Percentiles rank a stretch among this genome's conserved stretches.
phyloP scores from a whole-genome alignment of 2,329 filamentous ascomycete genomes.

The Cadophora luteo-olivacea region DNA sequence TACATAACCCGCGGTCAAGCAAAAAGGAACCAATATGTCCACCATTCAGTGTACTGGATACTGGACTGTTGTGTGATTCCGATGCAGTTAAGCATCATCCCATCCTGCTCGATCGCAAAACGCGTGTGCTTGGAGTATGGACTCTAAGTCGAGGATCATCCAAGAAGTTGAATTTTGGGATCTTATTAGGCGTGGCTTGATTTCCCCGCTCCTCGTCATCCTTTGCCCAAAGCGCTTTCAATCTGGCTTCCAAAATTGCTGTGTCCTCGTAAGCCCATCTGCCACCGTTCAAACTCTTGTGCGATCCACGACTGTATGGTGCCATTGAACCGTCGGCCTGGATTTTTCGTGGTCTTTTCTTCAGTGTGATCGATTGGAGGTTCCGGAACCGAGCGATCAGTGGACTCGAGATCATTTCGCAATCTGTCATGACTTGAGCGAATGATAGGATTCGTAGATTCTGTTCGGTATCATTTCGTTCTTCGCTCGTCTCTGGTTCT shows the following conservation, averaged over 20 bases:
- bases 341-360: not conserved
- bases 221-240: not conserved
- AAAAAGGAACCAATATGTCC: not conserved
- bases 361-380: not conserved
- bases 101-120: not conserved
- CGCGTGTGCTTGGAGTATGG: not conserved
- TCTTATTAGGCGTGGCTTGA: not conserved
- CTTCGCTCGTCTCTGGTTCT: too few relatives aligned
- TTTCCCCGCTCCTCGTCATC: not conserved
- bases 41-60: not conserved
- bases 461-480: not conserved
- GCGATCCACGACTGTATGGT: not conserved
- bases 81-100: too few relatives aligned
- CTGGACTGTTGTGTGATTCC: too few relatives aligned
- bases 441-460: not conserved
- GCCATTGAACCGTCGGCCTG: not conserved
- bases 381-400: slow-evolving; percentile 1
- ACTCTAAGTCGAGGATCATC: not conserved
- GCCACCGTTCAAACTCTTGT: too few relatives aligned
- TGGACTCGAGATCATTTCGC: not conserved
- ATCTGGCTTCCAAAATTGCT: not conserved
- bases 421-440: not conserved
- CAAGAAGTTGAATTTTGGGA: not conserved
- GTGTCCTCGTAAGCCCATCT: not conserved
- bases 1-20: not conserved